Evolutionary conservation across 2,329 filamentous ascomycete species (phyloP).

Genomic region (Talaromyces sp.): DNA sequence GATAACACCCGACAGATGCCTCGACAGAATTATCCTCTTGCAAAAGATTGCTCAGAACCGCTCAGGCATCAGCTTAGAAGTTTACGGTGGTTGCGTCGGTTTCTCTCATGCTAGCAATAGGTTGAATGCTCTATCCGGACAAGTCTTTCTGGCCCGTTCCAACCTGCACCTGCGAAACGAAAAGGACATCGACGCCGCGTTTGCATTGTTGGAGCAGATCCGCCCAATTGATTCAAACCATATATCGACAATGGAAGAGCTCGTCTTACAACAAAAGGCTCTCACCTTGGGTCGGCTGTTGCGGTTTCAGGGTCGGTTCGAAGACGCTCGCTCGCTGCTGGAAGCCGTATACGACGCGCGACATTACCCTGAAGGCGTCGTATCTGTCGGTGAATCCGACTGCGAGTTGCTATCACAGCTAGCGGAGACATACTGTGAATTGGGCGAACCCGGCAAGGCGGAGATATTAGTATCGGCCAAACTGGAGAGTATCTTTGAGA

Average conservation of each 20-base stretch:
- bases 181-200: neutral
- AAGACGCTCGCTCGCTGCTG: conserved; percentile 11
- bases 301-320: conserved; percentile 13
- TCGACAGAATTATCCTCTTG: conserved; percentile 3
- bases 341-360: conserved; percentile 12
- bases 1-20: conserved; percentile 1
- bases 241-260: conserved; percentile 17
- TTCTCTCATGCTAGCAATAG: neutral
- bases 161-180: neutral
- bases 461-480: conserved; percentile 9
- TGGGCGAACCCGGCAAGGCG: neutral
- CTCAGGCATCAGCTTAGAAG: neutral
- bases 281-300: conserved; percentile 1
- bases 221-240: neutral
- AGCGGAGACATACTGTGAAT: conserved; percentile 9
- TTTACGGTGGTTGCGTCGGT: neutral
- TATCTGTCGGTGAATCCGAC: neutral
- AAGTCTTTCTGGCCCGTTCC: neutral
- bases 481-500: neutral
- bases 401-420: conserved; percentile 13
- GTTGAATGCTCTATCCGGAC: conserved; percentile 7
- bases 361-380: conserved; percentile 6
- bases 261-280: conserved; percentile 14
- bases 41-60: neutral
- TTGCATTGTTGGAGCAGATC: conserved; percentile 1